Evolutionary conservation across 2,329 filamentous ascomycete species (phyloP), one percentile per base, ranked within the genome.

Genomic region (Beauveria brongniartii): DNA sequence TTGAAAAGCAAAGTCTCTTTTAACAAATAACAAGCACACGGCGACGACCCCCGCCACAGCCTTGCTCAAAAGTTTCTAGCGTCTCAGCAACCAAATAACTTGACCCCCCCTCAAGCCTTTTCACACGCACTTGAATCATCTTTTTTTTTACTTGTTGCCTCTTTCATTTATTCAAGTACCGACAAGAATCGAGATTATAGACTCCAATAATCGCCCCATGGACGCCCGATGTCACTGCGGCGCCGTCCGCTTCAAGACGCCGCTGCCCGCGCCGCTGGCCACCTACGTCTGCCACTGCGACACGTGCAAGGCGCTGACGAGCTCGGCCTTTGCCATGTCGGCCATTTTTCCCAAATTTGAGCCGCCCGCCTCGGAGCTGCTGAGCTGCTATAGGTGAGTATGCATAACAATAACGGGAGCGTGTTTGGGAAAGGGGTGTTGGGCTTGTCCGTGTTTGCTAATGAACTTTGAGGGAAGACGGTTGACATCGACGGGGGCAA

Each of bases 271-370:
- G 61, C 87, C 87, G 0, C 73, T 88, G 48, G 81, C 81, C n/a
- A 74, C 89, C 55, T 90, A 87, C 71, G 84, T 89, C 69, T 90
- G 87, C 73, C 88, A 90, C 74, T 90, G 88, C 71, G 73, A 77
- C 60, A 81, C 86, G 69, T 90, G 87, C 71, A 81, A 83, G 53
- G 79, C 82, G 61, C 87, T 89, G 74, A 84, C 84, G 34, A 77
- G 82, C 59, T 86, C 84, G 8, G 85, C 87, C 1, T 89, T 87
- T 71, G 87, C 86, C 30, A 82, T 85, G 37, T 86, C 84, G 41
- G 87, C 87, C 65, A 88, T 89, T 63, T 90, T 89, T 66, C 87
- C 86, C 1, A 77, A 77, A n/a, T 90, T 90, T 63, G 70, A 76
- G 10, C 73, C 89, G 30, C 83, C 85, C 0, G 71, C 72, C 43